Percentiles rank a stretch among this genome's conserved stretches.
Evolutionary conservation across 495 filamentous ascomycete genomes (phyloP).

Genomic region (Trichoderma asperelloides): DNA sequence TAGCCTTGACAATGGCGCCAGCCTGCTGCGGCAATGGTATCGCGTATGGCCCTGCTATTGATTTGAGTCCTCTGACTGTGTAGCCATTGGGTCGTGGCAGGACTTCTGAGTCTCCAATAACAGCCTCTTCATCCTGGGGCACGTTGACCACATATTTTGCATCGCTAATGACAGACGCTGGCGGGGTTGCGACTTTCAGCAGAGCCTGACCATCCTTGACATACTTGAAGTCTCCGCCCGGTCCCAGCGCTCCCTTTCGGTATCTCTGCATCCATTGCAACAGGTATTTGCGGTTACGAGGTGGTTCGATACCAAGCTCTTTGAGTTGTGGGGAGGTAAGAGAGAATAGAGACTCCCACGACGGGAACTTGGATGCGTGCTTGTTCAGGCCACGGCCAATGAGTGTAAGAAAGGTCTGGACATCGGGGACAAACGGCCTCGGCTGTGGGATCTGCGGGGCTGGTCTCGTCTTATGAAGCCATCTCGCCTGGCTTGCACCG

Average conservation of each 20-base stretch:
- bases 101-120: conserved; percentile 32
- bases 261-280: conserved; percentile 80
- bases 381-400: conserved; percentile 81
- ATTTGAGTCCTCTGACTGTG: conserved; percentile 53
- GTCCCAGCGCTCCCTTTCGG: conserved; percentile 60
- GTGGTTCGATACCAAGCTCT: conserved; percentile 76
- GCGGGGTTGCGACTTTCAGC: conserved; percentile 57
- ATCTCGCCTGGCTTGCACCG: conserved; percentile 17
- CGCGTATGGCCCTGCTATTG: conserved; percentile 63
- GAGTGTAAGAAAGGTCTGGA: conserved; percentile 75
- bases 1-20: conserved; percentile 54
- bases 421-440: conserved; percentile 80
- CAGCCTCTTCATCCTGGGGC: conserved; percentile 36
- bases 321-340: conserved; percentile 66
- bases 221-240: conserved; percentile 66
- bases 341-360: conserved; percentile 83
- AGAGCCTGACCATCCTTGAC: conserved; percentile 66
- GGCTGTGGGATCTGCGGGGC: conserved; percentile 51
- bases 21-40: conserved; percentile 54
- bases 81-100: conserved; percentile 35
- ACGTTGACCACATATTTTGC: conserved; percentile 58
- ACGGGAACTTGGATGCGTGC: conserved; percentile 72
- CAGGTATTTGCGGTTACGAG: conserved; percentile 73
- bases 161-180: conserved; percentile 19
- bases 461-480: conserved; percentile 24